Conservation (phyloP, 1,284 basidiomycete species). For the Austroboletus rostrupii region DNA sequence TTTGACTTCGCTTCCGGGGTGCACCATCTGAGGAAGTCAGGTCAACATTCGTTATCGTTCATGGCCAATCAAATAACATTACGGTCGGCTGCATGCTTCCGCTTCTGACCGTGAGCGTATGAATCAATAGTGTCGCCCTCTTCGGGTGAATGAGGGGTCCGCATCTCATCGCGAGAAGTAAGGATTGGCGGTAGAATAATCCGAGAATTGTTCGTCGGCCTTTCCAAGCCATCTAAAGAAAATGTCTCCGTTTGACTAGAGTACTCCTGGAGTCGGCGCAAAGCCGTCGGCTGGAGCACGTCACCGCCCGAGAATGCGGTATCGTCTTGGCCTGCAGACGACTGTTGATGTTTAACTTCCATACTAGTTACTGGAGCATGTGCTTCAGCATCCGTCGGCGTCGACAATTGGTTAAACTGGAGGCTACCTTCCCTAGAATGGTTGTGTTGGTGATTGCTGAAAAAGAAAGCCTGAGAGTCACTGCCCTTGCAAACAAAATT, state of each 20-base stretch:
- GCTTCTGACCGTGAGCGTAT: slow-evolving; percentile 5
- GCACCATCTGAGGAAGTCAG: slow-evolving; percentile 8
- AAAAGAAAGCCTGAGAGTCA: slow-evolving; percentile 2
- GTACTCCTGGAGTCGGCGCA: slow-evolving; percentile 21
- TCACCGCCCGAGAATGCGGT: slow-evolving; percentile 2
- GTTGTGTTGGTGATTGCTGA: not conserved
- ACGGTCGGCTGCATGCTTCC: slow-evolving; percentile 14
- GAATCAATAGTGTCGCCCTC: not conserved
- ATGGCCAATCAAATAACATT: not conserved
- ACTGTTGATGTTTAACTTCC: not conserved
- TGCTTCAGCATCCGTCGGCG: not conserved
- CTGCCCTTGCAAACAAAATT: slow-evolving; percentile 16
- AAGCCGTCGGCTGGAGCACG: slow-evolving; percentile 6
- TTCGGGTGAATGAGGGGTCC: not conserved
- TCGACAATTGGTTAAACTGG: not conserved
- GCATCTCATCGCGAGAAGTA: not conserved
- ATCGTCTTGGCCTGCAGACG: slow-evolving; percentile 7
- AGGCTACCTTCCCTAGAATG: not conserved
- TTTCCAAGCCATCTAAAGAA: not conserved
- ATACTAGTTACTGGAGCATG: not conserved
- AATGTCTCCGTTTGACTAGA: slow-evolving; percentile 4
- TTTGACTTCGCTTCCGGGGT: slow-evolving; percentile 20
- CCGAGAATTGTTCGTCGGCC: not conserved
- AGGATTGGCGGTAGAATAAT: not conserved
- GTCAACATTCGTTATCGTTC: slow-evolving; percentile 4